Base-by-base conservation (phyloP, 495 filamentous ascomycete species). In the Penicillium arizonense region DNA sequence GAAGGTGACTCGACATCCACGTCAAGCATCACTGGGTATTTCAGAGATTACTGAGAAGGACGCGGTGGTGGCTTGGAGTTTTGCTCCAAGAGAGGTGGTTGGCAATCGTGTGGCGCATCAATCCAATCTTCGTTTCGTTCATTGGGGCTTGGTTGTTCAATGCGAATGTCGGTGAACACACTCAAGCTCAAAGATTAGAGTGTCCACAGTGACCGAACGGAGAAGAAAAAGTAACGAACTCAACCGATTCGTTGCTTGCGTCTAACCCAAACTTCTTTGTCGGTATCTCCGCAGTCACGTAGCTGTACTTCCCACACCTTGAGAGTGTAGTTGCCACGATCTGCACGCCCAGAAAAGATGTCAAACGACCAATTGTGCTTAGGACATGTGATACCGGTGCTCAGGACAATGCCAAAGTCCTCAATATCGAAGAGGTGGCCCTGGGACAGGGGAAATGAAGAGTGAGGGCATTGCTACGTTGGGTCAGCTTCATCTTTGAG, bases 331-430 rank as follows among this genome's bases (percentile, higher is more conserved):
- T 70, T 82, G n/a, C 75, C 79, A 1, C 79, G 75, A 50, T 85
- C 82, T 4, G 70, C 71, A 51, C 66, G 64, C 3, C 82, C 82
- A 0, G 81, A 76, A 49, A 79, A 77, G 21, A 85, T 55, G 59
- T 85, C 82, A 62, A 84, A 84, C 0, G 81, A 82, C 82, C 82
- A 85, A 34, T 68, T 74, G 54, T 85, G 81, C 56, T 84, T 83
- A 1, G 81, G 80, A 57, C 82, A 85, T 6, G 77, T 80, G 13
- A 85, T 65, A 0, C 82, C 82, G 2, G 76, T 68, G 34, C 69
- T 73, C 5, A 74, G 61, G 2, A 55, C 54, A 50, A 74, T 61
- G 10, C 82, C 82, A 50, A 84, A 85, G 56, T 85, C 82, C 52
- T 85, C 82, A 53, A 85, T 85, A 32, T 85, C 82, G 50, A 84